Percentiles rank a stretch among this genome's conserved stretches.
These are phyloP conservation scores for Aegilops sharonensis DNA, from an alignment of 176 grass and related monocot species.

Conservation along the genomic window DNA sequence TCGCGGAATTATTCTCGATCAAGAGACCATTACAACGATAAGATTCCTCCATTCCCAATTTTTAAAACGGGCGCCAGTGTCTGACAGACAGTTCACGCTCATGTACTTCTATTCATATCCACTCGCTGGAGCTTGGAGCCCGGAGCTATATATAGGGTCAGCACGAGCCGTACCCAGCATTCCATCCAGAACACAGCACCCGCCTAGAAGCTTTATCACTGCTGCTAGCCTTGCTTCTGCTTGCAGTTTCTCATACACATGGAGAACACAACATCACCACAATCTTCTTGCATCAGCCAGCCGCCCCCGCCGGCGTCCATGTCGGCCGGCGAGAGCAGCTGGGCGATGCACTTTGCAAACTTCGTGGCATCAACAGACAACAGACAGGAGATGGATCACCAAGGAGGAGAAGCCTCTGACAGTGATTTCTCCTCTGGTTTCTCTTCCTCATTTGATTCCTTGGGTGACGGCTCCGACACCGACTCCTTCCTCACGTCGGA, in stretches of 20 bases:
- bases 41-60: constrained; percentile 29
- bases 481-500: constrained; percentile 48
- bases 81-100: constrained; percentile 46
- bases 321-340: constrained; percentile 51
- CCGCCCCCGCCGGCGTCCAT: background rate
- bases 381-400: constrained; percentile 7
- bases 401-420: background rate
- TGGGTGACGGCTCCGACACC: background rate
- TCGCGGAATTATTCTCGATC: background rate
- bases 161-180: background rate
- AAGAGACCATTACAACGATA: constrained; percentile 27
- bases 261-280: constrained; percentile 32
- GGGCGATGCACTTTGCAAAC: constrained; percentile 46
- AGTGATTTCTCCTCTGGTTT: constrained; percentile 44
- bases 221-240: background rate
- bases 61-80: background rate
- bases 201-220: background rate
- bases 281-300: constrained; percentile 39
- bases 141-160: constrained; percentile 29
- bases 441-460: constrained; percentile 41
- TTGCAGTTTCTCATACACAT: background rate
- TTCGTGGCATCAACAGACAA: constrained; percentile 24
- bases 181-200: background rate
- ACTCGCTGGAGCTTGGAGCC: background rate
- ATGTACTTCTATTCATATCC: constrained; percentile 1